A percentile compares a stretch with the other conserved stretches of the same genome.
These are phyloP conservation scores for Botrytis elliptica DNA, from an alignment of 2,329 filamentous ascomycete genomes.

Conservation along the genomic window DNA sequence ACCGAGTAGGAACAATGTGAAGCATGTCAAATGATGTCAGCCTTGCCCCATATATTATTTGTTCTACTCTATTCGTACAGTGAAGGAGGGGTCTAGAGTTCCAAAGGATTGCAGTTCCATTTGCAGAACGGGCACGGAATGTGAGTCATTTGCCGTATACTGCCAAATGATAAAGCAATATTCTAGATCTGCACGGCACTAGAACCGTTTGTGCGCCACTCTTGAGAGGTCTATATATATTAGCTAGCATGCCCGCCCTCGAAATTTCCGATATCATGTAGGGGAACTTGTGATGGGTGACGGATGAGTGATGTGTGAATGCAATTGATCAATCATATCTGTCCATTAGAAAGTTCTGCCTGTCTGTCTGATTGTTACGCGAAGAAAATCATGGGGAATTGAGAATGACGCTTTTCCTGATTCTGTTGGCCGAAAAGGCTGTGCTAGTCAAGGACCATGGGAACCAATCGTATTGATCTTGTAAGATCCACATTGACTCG, in stretches of 20 bases:
- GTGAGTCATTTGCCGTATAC: slow-evolving; percentile 8
- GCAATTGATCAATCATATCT: slow-evolving; percentile 9
- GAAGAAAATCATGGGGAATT: slow-evolving; percentile 6
- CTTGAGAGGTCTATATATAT: neutral
- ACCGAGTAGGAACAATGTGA: neutral
- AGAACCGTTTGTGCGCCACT: neutral
- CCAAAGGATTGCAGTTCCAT: neutral
- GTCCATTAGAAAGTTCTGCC: neutral
- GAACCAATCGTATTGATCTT: neutral
- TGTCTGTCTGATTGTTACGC: slow-evolving; percentile 5
- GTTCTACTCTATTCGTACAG: neutral
- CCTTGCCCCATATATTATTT: neutral
- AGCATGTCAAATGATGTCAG: neutral
- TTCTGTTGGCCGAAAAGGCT: slow-evolving; percentile 17
- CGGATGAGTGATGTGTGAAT: neutral
- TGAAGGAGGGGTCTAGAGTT: neutral
- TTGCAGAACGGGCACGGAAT: neutral
- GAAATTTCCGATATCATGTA: slow-evolving; percentile 6
- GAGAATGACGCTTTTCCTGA: slow-evolving; percentile 1
- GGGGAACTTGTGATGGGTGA: neutral
- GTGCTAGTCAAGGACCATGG: neutral
- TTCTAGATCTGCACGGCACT: neutral
- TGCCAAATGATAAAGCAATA: neutral
- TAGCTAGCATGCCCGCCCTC: slow-evolving; percentile 1
- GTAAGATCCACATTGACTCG: neutral